phyloP scores from a whole-genome alignment of 108 stramenopile species.

The Skeletonema potamos region DNA sequence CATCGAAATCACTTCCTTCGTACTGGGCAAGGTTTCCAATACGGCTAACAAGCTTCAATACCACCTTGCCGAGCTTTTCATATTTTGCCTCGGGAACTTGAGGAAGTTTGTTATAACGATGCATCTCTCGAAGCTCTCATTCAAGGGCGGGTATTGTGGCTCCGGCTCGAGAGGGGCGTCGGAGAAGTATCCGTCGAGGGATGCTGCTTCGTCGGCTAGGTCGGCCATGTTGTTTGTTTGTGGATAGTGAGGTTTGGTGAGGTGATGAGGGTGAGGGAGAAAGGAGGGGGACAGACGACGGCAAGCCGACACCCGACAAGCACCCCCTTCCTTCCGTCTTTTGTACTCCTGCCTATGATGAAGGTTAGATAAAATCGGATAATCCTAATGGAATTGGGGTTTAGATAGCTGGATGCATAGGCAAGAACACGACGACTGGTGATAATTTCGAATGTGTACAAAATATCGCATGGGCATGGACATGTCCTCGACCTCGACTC shows the following conservation, averaged over 20 bases:
- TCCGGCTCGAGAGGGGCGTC: constrained; percentile 76
- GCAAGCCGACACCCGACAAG: too few species aligned
- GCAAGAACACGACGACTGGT: too few species aligned
- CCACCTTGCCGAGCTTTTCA: constrained; percentile 79
- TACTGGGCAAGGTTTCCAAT: constrained; percentile 65
- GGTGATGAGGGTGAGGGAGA: background rate
- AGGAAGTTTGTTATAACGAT: constrained; percentile 83
- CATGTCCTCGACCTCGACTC: too few species aligned
- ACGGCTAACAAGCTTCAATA: constrained; percentile 64
- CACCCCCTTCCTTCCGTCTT: too few species aligned
- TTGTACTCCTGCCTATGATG: too few species aligned
- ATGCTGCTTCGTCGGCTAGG: constrained; percentile 73
- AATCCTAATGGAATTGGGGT: too few species aligned
- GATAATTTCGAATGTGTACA: too few species aligned
- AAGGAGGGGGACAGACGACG: background rate
- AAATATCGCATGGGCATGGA: too few species aligned
- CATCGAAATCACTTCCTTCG: constrained; percentile 49
- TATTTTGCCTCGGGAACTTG: constrained; percentile 75
- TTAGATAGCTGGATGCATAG: too few species aligned
- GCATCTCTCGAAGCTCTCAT: constrained; percentile 69
- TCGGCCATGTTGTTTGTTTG: constrained; percentile 11
- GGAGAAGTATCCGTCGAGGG: constrained; percentile 84
- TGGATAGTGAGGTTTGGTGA: background rate
- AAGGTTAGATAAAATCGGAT: too few species aligned
- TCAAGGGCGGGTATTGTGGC: constrained; percentile 73